Conservation (phyloP, 2,329 filamentous ascomycete species). For the Paraphaeosphaeria minitans region DNA sequence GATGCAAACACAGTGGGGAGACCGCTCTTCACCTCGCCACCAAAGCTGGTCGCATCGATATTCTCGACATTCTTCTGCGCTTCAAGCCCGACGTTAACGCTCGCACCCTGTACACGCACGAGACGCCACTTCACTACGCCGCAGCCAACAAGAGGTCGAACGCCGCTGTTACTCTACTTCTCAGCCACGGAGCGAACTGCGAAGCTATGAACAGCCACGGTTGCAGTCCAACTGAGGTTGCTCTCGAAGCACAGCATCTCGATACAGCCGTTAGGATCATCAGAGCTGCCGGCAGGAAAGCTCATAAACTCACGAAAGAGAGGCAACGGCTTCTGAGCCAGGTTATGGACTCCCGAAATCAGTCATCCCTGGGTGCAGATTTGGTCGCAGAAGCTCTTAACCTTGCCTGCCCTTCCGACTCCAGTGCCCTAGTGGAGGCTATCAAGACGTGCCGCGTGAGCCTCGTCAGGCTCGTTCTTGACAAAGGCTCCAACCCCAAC, state of each 20-base stretch:
- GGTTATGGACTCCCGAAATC: constrained; percentile 32
- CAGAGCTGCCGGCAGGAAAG: constrained; percentile 32
- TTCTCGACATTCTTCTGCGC: constrained; percentile 33
- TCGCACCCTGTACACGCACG: constrained; percentile 28
- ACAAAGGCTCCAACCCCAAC: constrained; percentile 38
- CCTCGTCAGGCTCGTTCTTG: constrained; percentile 38
- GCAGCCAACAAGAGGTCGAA: constrained; percentile 31
- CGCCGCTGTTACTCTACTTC: constrained; percentile 28
- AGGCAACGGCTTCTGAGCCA: constrained; percentile 38
- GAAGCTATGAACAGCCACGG: constrained; percentile 26
- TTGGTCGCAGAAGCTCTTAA: constrained; percentile 40
- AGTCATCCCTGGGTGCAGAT: constrained; percentile 38
- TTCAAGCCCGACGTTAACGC: constrained; percentile 29
- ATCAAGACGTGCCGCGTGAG: constrained; percentile 36
- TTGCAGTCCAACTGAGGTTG: constrained; percentile 35
- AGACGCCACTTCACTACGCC: constrained; percentile 42
- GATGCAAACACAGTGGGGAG: constrained; percentile 29
- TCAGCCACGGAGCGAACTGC: constrained; percentile 36
- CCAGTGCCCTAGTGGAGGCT: constrained; percentile 39
- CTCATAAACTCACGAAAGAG: constrained; percentile 35
- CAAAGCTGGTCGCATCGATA: constrained; percentile 29
- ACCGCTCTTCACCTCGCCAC: constrained; percentile 40
- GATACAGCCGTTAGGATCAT: constrained; percentile 40
- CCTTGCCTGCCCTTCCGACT: constrained; percentile 40
- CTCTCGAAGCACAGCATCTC: constrained; percentile 33